A percentile compares a stretch with the other conserved stretches of the same genome.
Evolutionary conservation across 306 rosid species (phyloP).

Genomic region (Oemleria cerasiformis): DNA sequence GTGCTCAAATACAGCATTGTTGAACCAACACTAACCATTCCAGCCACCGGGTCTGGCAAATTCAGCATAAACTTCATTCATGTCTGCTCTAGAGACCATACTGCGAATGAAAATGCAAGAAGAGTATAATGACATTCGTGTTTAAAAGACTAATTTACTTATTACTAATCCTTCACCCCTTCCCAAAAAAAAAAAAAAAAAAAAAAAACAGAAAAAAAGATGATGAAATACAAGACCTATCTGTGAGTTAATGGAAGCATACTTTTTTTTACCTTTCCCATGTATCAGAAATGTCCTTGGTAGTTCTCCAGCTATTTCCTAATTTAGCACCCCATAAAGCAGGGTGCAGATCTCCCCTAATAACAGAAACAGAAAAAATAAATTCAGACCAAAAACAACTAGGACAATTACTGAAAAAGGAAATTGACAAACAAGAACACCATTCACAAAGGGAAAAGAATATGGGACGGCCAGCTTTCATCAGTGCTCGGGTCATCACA

Average conservation of each 20-base stretch:
- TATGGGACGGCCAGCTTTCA: slow-evolving; percentile 82
- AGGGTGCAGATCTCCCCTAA: slow-evolving; percentile 96
- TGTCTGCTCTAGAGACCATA: slow-evolving; percentile 79
- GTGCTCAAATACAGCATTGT: not conserved
- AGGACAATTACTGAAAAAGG: not conserved
- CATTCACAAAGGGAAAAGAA: slow-evolving; percentile 95
- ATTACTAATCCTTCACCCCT: no score
- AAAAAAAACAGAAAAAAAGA: no score
- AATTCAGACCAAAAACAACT: not conserved
- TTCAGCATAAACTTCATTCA: slow-evolving; percentile 77
- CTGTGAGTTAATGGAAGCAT: not conserved
- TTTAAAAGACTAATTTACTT: no score
- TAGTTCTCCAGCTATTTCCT: slow-evolving; percentile 99
- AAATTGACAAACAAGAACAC: slow-evolving; percentile 28
- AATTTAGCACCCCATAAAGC: slow-evolving; percentile 81
- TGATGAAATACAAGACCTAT: not conserved
- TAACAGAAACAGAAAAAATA: not conserved
- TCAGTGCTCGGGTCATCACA: slow-evolving; percentile 80
- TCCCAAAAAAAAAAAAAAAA: no score
- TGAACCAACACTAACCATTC: slow-evolving; percentile 60
- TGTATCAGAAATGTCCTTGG: slow-evolving; percentile 66
- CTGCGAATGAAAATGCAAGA: slow-evolving; percentile 39
- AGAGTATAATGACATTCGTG: not conserved
- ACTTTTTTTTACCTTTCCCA: slow-evolving; percentile 67
- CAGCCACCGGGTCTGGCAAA: slow-evolving; percentile 91